Percentiles rank a stretch among this genome's conserved stretches.
Conservation (phyloP, 768 basidiomycete genomes). For the Leccinum olivaceopallidum region DNA sequence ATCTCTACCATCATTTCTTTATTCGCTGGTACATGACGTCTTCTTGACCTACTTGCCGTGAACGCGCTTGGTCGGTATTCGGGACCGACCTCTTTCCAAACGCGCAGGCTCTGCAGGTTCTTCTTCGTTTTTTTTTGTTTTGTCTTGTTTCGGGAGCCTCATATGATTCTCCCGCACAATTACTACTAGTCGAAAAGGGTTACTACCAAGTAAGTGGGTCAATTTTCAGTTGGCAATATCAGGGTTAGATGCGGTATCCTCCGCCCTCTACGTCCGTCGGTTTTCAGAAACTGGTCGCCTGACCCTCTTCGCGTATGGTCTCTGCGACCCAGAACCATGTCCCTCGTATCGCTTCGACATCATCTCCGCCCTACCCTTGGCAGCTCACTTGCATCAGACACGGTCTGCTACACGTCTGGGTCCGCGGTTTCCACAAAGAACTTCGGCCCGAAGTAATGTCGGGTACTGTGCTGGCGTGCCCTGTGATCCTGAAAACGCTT, state of each 20-base stretch:
- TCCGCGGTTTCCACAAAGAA: neutral
- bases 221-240: neutral
- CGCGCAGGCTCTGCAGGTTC: constrained; percentile 3
- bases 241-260: neutral
- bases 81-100: no score
- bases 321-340: neutral
- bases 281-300: neutral
- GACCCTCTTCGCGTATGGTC: neutral
- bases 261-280: neutral
- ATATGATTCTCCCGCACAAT: neutral
- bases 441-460: neutral
- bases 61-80: no score
- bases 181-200: neutral
- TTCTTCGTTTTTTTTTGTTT: neutral
- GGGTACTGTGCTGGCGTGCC: neutral
- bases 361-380: neutral
- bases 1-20: neutral
- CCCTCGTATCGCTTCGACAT: neutral
- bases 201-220: neutral
- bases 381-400: neutral
- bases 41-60: no score
- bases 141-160: neutral
- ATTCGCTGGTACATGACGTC: neutral
- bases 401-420: neutral
- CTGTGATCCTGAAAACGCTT: neutral